Evolutionary conservation across 2,329 filamentous ascomycete genomes (phyloP).

Genomic region (Talaromyces sp.): DNA sequence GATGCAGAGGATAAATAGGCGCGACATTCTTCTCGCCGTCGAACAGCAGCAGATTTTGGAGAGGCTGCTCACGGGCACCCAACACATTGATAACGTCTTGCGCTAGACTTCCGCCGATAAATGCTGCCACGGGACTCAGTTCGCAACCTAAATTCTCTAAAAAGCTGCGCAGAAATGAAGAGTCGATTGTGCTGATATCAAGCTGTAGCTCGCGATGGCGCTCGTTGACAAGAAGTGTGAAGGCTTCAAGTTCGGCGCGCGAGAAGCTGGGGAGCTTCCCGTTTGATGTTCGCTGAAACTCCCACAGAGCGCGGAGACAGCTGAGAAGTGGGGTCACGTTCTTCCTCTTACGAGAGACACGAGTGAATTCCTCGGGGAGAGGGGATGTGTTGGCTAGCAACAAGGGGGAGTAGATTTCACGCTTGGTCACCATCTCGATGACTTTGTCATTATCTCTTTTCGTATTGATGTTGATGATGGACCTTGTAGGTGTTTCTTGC

Average conservation of each 20-base stretch:
- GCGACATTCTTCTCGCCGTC: constrained; percentile 78
- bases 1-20: constrained; percentile 77
- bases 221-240: constrained; percentile 72
- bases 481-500: constrained; percentile 72
- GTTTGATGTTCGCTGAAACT: constrained; percentile 64
- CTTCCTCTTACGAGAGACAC: constrained; percentile 63
- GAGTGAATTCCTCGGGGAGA: constrained; percentile 67
- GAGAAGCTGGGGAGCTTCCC: constrained; percentile 55
- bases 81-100: constrained; percentile 98
- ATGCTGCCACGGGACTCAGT: constrained; percentile 79
- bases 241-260: constrained; percentile 65
- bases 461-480: constrained; percentile 67
- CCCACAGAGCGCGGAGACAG: constrained; percentile 85
- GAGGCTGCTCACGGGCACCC: constrained; percentile 83
- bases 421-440: constrained; percentile 84
- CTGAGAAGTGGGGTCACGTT: constrained; percentile 81
- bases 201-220: constrained; percentile 73
- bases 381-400: constrained; percentile 77
- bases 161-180: constrained; percentile 76
- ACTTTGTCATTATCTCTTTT: constrained; percentile 68
- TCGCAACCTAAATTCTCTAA: constrained; percentile 82
- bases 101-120: constrained; percentile 83
- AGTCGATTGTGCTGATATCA: constrained; percentile 62
- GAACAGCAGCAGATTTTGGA: constrained; percentile 92
- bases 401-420: constrained; percentile 84